Evolutionary conservation across 768 basidiomycete species (phyloP).

Genomic region (Tricholoma sp.): DNA sequence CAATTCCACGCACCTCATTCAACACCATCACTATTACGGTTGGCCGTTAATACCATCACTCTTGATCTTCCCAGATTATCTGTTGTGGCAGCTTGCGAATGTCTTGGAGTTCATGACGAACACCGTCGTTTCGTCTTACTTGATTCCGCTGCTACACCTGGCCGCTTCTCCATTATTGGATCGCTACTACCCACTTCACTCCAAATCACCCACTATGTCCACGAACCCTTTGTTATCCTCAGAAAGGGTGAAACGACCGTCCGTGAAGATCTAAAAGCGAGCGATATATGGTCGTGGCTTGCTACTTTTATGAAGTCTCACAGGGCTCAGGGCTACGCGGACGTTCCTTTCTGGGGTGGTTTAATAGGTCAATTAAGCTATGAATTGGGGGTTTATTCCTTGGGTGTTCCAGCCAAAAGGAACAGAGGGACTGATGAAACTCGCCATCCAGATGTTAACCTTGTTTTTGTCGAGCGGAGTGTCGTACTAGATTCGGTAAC

Average conservation of each 20-base stretch:
- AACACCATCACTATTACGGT: constrained; percentile 16
- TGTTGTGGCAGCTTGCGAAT: constrained; percentile 50
- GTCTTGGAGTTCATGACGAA: constrained; percentile 56
- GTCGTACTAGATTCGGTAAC: constrained; percentile 58
- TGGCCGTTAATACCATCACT: constrained; percentile 26
- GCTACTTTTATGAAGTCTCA: constrained; percentile 58
- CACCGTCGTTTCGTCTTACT: constrained; percentile 61
- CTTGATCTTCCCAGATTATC: constrained; percentile 40
- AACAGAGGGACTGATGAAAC: constrained; percentile 11
- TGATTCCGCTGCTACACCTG: constrained; percentile 74
- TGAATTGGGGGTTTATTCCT: constrained; percentile 62
- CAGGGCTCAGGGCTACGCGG: constrained; percentile 34
- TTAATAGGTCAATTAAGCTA: constrained; percentile 76
- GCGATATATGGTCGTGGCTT: constrained; percentile 73
- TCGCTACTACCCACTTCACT: constrained; percentile 48
- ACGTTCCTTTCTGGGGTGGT: constrained; percentile 82
- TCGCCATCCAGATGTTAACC: constrained; percentile 65
- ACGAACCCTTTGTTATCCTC: constrained; percentile 44
- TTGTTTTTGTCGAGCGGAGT: constrained; percentile 76
- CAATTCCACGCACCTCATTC: constrained; percentile 20
- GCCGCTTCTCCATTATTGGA: constrained; percentile 69
- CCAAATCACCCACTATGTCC: constrained; percentile 53
- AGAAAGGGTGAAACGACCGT: constrained; percentile 28
- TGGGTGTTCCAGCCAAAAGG: constrained; percentile 38
- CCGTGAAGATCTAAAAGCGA: constrained; percentile 39